Evolutionary conservation across 1,284 basidiomycete genomes (phyloP).

Genomic region (Trametes hirsuta): DNA sequence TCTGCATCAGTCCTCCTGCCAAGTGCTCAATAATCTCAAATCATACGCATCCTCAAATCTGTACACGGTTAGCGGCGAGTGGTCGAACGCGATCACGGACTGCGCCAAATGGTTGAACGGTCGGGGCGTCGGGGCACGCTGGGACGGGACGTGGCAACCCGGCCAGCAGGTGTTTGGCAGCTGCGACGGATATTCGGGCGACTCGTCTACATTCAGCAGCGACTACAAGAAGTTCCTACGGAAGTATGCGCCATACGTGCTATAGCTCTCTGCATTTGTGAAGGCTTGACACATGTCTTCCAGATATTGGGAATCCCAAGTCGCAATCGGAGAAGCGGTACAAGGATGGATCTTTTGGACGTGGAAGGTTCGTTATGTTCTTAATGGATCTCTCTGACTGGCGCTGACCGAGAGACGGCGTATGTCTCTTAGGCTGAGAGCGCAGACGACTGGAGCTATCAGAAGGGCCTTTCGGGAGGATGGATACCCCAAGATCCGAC

Average conservation of each 20-base stretch:
- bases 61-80: slow-evolving; percentile 74
- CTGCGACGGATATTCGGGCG: slow-evolving; percentile 65
- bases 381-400: background rate
- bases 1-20: slow-evolving; percentile 30
- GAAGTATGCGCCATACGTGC: slow-evolving; percentile 44
- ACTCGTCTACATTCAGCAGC: slow-evolving; percentile 57
- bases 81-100: slow-evolving; percentile 81
- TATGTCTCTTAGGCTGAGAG: slow-evolving; percentile 53
- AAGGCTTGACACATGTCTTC: background rate
- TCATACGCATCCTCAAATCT: slow-evolving; percentile 53
- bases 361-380: slow-evolving; percentile 64
- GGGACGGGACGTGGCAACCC: slow-evolving; percentile 58
- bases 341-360: slow-evolving; percentile 87
- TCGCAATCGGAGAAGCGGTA: slow-evolving; percentile 61
- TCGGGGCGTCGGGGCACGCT: slow-evolving; percentile 69
- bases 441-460: slow-evolving; percentile 78
- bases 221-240: slow-evolving; percentile 68
- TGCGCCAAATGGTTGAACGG: slow-evolving; percentile 82
- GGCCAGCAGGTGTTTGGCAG: slow-evolving; percentile 52
- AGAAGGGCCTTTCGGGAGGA: slow-evolving; percentile 66
- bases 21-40: slow-evolving; percentile 27
- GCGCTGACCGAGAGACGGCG: background rate
- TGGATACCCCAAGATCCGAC: slow-evolving; percentile 74
- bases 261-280: background rate
- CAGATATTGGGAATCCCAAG: slow-evolving; percentile 83